These are phyloP conservation scores for Apodospora peruviana DNA, from an alignment of 495 filamentous ascomycete genomes.

Conservation along the genomic window DNA sequence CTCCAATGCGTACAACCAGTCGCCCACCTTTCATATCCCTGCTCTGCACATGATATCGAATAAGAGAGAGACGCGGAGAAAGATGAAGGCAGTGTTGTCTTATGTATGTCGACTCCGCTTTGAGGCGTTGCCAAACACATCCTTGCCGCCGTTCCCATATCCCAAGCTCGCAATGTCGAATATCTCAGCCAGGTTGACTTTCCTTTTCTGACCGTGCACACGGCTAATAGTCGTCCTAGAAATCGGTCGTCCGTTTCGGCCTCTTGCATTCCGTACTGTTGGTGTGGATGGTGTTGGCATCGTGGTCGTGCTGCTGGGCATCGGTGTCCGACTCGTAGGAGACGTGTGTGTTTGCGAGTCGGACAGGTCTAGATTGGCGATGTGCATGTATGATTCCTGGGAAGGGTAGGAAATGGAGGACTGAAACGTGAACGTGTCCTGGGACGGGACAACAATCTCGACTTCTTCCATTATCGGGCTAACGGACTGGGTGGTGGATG, in stretches of 20 bases:
- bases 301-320: neutral
- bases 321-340: conserved; percentile 20
- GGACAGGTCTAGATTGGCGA: conserved; percentile 46
- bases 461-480: conserved; percentile 21
- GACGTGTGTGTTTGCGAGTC: conserved; percentile 29
- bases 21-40: too few relatives aligned
- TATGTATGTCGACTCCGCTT: conserved; percentile 69
- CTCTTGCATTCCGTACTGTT: conserved; percentile 45
- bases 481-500: conserved; percentile 19
- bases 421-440: conserved; percentile 65
- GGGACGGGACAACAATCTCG: conserved; percentile 32
- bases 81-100: too few relatives aligned
- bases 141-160: conserved; percentile 48
- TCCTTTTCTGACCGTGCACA: conserved; percentile 71
- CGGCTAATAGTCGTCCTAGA: conserved; percentile 45
- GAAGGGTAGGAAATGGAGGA: conserved; percentile 58
- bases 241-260: conserved; percentile 28
- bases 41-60: too few relatives aligned
- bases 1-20: too few relatives aligned
- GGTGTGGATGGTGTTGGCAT: conserved; percentile 33
- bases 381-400: conserved; percentile 61
- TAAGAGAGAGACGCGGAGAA: too few relatives aligned
- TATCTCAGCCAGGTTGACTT: conserved; percentile 69
- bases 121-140: conserved; percentile 56
- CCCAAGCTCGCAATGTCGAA: conserved; percentile 71